Evolutionary conservation across 2,329 filamentous ascomycete genomes (phyloP), one percentile per base, ranked within the genome.

Genomic region (Penicillium sp.): DNA sequence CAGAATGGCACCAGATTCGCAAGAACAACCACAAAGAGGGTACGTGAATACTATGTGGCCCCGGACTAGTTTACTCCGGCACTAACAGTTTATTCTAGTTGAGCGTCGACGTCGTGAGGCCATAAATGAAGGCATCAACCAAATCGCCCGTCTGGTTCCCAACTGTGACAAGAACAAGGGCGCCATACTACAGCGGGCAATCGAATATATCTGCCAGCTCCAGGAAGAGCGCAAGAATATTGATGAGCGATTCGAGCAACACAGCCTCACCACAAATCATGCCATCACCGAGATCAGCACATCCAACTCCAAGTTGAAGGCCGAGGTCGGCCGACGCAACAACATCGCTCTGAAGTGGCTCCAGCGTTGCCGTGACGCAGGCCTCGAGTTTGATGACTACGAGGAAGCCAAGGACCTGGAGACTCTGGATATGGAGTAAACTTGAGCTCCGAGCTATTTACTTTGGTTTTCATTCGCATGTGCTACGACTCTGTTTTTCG

Each of bases 11-110:
- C 75, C 96, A 96, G 74, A 88, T 96, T 68, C 87, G 95, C 60
- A 95, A 96, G 73, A 93, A 98, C 70, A 99, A 98, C 63, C 95
- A 99, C 79, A 99, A 99, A 84, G 93, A 98, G 83, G 95, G 93
- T 95, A 77, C 70, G 84, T 29, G n/a, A 41, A 41, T 27, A 1
- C 6, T 45, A 35, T 7, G 9, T 5, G 11, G n/a, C 4, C 0
- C 19, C 7, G 16, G 11, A 33, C 47, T 8, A 22, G 11, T 2
- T 33, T 13, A 7, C 21, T 54, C 7, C 11, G 14, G 26, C 16
- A 8, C 39, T 41, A 41, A 31, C 14, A 41, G 48, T 14, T 19
- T 52, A 10, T 21, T 48, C 60, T 53, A 98, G 95, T 99, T 60
- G 95, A 99, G 78, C 91, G 95, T 59, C 91, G 95, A 57, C 91